Conservation (phyloP, 2,329 filamentous ascomycete species). For the Epicoccum nigrum region DNA sequence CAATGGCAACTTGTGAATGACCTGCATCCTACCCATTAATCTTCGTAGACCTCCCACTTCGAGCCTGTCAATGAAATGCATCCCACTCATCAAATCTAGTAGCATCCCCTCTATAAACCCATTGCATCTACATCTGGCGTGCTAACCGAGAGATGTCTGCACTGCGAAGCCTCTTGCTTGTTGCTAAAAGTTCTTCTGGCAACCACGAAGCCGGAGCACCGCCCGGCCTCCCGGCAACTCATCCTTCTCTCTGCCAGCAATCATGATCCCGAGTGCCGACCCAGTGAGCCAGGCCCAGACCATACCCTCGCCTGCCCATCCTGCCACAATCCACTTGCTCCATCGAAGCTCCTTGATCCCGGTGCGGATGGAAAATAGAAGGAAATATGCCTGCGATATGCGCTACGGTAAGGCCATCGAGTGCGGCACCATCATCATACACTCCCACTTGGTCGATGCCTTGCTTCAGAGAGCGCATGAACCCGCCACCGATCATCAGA, state of each 20-base stretch:
- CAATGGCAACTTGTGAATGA: too few species aligned
- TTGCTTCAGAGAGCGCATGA: constrained; percentile 22
- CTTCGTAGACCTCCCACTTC: too few species aligned
- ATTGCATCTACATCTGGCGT: neutral
- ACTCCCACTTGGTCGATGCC: constrained; percentile 18
- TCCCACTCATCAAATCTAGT: too few species aligned
- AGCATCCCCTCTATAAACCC: neutral
- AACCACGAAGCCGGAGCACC: neutral
- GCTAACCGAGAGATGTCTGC: neutral
- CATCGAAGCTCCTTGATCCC: constrained; percentile 27
- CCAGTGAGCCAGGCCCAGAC: constrained; percentile 25
- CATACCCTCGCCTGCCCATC: constrained; percentile 25
- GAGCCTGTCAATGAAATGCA: too few species aligned
- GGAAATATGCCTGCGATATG: constrained; percentile 20
- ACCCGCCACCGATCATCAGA: constrained; percentile 20
- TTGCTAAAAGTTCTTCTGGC: neutral
- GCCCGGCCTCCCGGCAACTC: constrained; percentile 3
- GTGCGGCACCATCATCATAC: constrained; percentile 16
- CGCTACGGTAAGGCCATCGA: constrained; percentile 11
- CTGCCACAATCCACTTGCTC: constrained; percentile 39
- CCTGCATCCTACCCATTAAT: too few species aligned
- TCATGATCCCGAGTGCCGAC: constrained; percentile 24
- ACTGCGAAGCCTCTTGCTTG: neutral
- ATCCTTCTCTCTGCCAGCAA: constrained; percentile 17
- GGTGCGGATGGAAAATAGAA: constrained; percentile 16